phyloP scores from a whole-genome alignment of 176 grass and related monocot genomes.

The Carex cristatella region DNA sequence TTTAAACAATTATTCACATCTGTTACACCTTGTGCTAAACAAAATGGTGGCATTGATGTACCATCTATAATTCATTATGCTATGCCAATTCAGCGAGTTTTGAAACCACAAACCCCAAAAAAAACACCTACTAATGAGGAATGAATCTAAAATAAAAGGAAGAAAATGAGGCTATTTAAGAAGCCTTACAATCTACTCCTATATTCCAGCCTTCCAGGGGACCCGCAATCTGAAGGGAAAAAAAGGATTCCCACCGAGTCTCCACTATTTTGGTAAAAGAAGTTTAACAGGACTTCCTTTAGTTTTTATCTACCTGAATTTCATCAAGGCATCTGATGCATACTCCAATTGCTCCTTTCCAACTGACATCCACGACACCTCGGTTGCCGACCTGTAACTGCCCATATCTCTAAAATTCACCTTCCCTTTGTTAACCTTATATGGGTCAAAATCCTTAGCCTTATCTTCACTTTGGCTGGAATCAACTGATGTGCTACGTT shows the following conservation, averaged over 20 bases:
- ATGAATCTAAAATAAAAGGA: not conserved
- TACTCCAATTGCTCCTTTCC: constrained; percentile 95
- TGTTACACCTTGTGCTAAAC: not conserved
- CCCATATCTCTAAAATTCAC: constrained; percentile 65
- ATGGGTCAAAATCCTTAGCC: constrained; percentile 55
- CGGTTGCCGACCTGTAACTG: constrained; percentile 48
- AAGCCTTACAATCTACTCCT: not conserved
- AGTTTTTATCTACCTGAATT: constrained; percentile 62
- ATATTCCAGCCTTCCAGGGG: not conserved
- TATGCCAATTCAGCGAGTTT: not conserved
- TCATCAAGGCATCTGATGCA: constrained; percentile 86
- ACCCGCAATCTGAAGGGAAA: not conserved
- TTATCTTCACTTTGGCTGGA: constrained; percentile 43
- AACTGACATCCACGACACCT: constrained; percentile 98
- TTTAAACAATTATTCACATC: not conserved
- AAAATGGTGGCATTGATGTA: not conserved
- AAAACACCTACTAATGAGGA: constrained; percentile 8
- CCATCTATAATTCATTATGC: not conserved
- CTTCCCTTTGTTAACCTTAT: constrained; percentile 72
- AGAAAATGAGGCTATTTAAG: not conserved
- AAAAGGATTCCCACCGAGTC: not conserved
- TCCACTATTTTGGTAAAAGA: not conserved
- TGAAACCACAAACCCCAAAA: not conserved
- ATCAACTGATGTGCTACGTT: constrained; percentile 54
- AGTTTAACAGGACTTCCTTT: not conserved